Evolutionary conservation across 441 rosid genomes (phyloP).

Genomic region (Pelargonium myrrhifolium): DNA sequence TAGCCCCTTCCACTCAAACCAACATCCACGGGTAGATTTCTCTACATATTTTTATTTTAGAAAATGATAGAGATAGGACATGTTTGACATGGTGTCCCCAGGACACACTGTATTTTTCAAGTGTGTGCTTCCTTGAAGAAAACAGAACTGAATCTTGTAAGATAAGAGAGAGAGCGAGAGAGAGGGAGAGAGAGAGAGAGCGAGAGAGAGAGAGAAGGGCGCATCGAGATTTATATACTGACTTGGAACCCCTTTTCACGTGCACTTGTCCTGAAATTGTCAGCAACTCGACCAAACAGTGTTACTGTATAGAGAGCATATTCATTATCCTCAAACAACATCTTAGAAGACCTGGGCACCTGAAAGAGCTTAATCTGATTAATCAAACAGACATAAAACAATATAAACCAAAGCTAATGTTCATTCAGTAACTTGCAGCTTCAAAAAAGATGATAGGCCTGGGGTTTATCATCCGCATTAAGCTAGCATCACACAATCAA

Average conservation of each 20-base stretch:
- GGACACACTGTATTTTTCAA: no score
- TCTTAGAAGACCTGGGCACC: constrained; percentile 94
- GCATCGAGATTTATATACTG: constrained; percentile 24
- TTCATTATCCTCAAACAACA: constrained; percentile 87
- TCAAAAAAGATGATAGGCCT: constrained; percentile 5
- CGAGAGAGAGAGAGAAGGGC: no score
- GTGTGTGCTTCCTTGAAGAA: no score
- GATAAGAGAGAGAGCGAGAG: background rate
- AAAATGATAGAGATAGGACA: no score
- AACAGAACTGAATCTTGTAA: background rate
- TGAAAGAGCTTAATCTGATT: constrained; percentile 27
- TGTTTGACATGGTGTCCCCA: no score
- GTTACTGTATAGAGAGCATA: constrained; percentile 88
- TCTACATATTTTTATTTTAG: no score
- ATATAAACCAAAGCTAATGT: background rate
- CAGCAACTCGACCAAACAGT: constrained; percentile 82
- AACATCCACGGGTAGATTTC: no score
- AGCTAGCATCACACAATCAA: constrained; percentile 1
- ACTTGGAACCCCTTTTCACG: constrained; percentile 91
- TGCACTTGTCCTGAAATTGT: constrained; percentile 66
- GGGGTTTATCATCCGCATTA: background rate
- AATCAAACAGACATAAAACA: constrained; percentile 15
- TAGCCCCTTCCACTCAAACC: no score
- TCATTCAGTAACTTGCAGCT: constrained; percentile 9
- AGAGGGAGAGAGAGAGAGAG: no score